These are phyloP conservation scores for Picea glauca DNA, from an alignment of 75 land plant species.

Conservation along the genomic window DNA sequence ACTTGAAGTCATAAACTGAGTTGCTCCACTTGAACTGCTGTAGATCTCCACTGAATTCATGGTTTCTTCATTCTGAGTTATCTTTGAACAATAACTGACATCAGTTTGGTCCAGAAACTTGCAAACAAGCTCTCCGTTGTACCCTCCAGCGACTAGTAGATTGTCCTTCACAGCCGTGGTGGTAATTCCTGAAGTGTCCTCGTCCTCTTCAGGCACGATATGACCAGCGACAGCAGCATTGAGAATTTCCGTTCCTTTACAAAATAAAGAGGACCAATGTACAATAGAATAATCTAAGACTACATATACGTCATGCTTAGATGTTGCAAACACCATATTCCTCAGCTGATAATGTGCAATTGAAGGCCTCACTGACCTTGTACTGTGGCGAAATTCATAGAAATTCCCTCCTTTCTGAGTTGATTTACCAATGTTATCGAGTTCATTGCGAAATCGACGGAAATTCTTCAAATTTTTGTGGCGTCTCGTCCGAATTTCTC, in stretches of 20 bases:
- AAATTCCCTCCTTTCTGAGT: slow-evolving; percentile 59
- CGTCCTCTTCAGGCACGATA: slow-evolving; percentile 69
- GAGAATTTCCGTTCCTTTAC: slow-evolving; percentile 55
- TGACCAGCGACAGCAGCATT: slow-evolving; percentile 68
- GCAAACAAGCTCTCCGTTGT: slow-evolving; percentile 83
- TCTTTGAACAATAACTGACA: slow-evolving; percentile 71
- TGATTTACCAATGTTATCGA: slow-evolving; percentile 53
- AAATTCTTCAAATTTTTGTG: slow-evolving; percentile 77
- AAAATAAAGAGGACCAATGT: slow-evolving; percentile 78
- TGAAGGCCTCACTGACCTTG: slow-evolving; percentile 84
- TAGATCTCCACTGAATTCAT: slow-evolving; percentile 95
- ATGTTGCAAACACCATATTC: slow-evolving; percentile 92
- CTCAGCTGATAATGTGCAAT: slow-evolving; percentile 94
- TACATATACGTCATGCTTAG: slow-evolving; percentile 94
- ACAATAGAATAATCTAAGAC: slow-evolving; percentile 66
- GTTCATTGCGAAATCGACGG: slow-evolving; percentile 24
- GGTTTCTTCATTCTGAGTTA: slow-evolving; percentile 88
- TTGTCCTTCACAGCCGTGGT: slow-evolving; percentile 82
- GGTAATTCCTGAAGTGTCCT: slow-evolving; percentile 58
- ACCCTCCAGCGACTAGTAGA: slow-evolving; percentile 86
- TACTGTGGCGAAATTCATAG: slow-evolving; percentile 75
- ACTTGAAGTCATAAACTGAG: slow-evolving; percentile 82
- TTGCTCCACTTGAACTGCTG: slow-evolving; percentile 69
- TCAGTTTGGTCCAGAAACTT: slow-evolving; percentile 74
- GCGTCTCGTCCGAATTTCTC: slow-evolving; percentile 56